Percentiles rank a stretch among this genome's conserved stretches.
These are phyloP conservation scores for Exsudoporus floridanus DNA, from an alignment of 1,284 basidiomycete species.

Conservation along the genomic window DNA sequence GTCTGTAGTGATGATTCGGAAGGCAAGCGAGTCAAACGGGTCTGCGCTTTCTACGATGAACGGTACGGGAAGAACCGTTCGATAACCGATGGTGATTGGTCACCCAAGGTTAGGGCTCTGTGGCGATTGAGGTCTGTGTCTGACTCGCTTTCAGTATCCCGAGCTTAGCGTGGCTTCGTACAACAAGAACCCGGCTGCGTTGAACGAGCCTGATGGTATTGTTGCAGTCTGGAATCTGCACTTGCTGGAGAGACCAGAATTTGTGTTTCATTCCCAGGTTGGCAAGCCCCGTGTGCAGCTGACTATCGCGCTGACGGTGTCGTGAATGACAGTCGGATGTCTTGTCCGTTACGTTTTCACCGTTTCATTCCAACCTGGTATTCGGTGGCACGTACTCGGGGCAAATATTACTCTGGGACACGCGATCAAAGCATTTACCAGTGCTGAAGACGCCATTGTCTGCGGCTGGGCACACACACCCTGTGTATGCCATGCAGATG, in stretches of 20 bases:
- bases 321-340: slow-evolving; percentile 81
- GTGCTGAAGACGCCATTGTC: slow-evolving; percentile 96
- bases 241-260: slow-evolving; percentile 92
- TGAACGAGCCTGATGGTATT: slow-evolving; percentile 95
- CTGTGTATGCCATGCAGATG: slow-evolving; percentile 96
- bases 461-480: slow-evolving; percentile 95
- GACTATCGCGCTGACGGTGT: slow-evolving; percentile 15
- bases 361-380: slow-evolving; percentile 95
- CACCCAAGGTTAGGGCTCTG: slow-evolving; percentile 69
- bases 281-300: slow-evolving; percentile 19
- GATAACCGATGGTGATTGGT: slow-evolving; percentile 97
- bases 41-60: slow-evolving; percentile 89
- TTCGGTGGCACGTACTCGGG: slow-evolving; percentile 99
- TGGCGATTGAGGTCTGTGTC: neutral
- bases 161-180: slow-evolving; percentile 95
- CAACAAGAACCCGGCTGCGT: slow-evolving; percentile 89
- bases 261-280: slow-evolving; percentile 96
- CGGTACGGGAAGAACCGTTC: slow-evolving; percentile 87
- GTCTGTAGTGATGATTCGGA: slow-evolving; percentile 78
- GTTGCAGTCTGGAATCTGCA: slow-evolving; percentile 98
- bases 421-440: slow-evolving; percentile 92
- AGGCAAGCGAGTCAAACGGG: slow-evolving; percentile 81
- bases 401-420: slow-evolving; percentile 98
- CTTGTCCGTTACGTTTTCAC: slow-evolving; percentile 93
- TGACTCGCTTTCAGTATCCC: slow-evolving; percentile 66